phyloP scores from a whole-genome alignment of 139 green algal species.

The Chlamydomonas urium region DNA sequence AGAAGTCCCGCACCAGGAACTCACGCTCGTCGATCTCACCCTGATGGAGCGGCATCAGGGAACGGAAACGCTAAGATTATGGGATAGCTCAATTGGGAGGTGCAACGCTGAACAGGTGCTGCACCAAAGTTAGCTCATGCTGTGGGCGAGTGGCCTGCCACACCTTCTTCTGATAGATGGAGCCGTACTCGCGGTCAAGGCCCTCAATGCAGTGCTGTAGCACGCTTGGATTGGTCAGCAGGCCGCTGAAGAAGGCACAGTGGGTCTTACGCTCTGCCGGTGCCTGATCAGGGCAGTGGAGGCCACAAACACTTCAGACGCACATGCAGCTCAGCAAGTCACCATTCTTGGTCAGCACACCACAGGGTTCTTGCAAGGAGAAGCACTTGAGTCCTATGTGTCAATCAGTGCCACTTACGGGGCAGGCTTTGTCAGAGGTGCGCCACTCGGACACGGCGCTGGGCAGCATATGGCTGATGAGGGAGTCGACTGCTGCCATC shows the following conservation, averaged over 20 bases:
- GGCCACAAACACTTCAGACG: too few relatives aligned
- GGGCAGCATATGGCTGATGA: conserved; percentile 23
- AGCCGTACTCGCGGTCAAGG: conserved; percentile 25
- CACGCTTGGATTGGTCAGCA: conserved; percentile 19
- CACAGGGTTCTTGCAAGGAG: too few relatives aligned
- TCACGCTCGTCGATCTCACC: conserved; percentile 48
- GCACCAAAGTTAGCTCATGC: not conserved
- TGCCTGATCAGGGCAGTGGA: too few relatives aligned
- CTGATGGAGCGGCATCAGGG: too few relatives aligned
- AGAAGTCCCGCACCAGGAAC: conserved; percentile 42
- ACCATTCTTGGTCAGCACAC: too few relatives aligned
- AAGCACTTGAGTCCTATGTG: too few relatives aligned
- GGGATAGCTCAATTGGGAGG: too few relatives aligned
- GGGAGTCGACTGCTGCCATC: conserved; percentile 20
- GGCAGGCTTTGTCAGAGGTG: not conserved
- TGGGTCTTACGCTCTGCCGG: too few relatives aligned
- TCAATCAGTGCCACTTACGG: too few relatives aligned
- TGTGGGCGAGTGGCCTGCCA: not conserved
- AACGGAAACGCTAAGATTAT: too few relatives aligned
- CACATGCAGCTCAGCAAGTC: too few relatives aligned
- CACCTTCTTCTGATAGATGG: not conserved
- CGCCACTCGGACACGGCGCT: conserved; percentile 22
- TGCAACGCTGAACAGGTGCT: too few relatives aligned
- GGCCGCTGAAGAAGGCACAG: conserved; percentile 12
- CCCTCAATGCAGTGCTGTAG: not conserved